Conservation (phyloP, 768 basidiomycete species). For the Boletellus ananas region DNA sequence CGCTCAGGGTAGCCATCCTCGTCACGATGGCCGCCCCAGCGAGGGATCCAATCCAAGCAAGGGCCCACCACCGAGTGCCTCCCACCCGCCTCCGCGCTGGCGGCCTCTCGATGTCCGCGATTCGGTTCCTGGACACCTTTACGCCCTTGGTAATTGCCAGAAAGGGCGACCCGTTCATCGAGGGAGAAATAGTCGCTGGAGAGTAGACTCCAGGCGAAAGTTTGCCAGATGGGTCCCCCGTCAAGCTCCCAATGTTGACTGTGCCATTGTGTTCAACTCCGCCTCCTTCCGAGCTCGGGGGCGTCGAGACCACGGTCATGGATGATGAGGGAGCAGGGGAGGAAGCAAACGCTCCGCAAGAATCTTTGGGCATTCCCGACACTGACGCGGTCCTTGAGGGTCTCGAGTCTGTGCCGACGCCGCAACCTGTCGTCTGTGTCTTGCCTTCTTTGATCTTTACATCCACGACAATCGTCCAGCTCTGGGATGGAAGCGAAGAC, state of each 20-base stretch:
- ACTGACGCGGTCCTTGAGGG: no score
- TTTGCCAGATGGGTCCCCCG: neutral
- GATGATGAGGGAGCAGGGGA: neutral
- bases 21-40: no score
- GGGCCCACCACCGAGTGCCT: no score
- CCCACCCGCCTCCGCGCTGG: no score
- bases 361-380: neutral
- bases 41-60: no score
- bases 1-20: no score
- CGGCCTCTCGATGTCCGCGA: no score
- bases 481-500: conserved; percentile 7
- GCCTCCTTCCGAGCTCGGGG: neutral
- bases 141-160: no score
- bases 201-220: neutral
- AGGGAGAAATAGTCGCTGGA: conserved; percentile 1
- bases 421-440: neutral
- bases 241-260: neutral
- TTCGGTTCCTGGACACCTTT: no score
- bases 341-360: neutral
- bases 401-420: neutral
- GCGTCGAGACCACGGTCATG: neutral
- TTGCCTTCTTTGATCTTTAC: neutral
- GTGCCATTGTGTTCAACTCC: neutral
- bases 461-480: neutral
- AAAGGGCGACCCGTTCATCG: no score